phyloP scores from a whole-genome alignment of 169 alveolate species.

The Plasmodium gallinaceum region DNA sequence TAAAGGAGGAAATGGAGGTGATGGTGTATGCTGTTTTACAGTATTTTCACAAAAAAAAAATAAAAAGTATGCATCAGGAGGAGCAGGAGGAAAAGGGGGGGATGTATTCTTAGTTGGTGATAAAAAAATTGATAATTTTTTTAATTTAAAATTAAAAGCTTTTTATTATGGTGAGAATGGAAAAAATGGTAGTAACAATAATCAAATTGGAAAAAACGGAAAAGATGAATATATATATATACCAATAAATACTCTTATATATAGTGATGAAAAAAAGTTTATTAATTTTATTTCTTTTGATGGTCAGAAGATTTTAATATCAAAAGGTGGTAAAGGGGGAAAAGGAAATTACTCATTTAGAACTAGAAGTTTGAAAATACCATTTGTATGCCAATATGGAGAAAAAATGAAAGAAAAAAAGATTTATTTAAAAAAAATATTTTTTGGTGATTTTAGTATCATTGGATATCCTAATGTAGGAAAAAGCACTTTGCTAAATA shows the following conservation, averaged over 20 bases:
- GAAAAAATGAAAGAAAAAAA: conserved; percentile 76
- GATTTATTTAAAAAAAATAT: conserved; percentile 53
- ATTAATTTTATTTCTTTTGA: conserved; percentile 76
- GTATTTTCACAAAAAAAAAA: conserved; percentile 88
- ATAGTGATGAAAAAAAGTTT: conserved; percentile 80
- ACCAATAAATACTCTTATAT: conserved; percentile 92
- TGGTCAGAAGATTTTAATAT: conserved; percentile 83
- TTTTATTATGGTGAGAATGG: conserved; percentile 89
- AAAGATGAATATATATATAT: conserved; percentile 85
- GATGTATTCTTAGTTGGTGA: conserved; percentile 87
- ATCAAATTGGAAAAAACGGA: conserved; percentile 89
- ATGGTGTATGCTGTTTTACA: conserved; percentile 84
- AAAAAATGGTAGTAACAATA: conserved; percentile 79
- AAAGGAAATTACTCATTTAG: conserved; percentile 90
- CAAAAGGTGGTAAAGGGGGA: conserved; percentile 94
- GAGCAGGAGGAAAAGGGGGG: conserved; percentile 96
- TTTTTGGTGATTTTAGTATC: conserved; percentile 67
- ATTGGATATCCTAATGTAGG: conserved; percentile 77
- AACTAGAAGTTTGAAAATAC: conserved; percentile 79
- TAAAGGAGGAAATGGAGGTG: conserved; percentile 92
- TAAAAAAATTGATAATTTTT: conserved; percentile 81
- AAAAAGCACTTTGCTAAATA: conserved; percentile 62
- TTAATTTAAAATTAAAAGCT: conserved; percentile 81
- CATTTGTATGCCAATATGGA: conserved; percentile 76
- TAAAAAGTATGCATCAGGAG: conserved; percentile 94